Evolutionary conservation across 345 rosid genomes (phyloP).

Genomic region (Mangifera indica): DNA sequence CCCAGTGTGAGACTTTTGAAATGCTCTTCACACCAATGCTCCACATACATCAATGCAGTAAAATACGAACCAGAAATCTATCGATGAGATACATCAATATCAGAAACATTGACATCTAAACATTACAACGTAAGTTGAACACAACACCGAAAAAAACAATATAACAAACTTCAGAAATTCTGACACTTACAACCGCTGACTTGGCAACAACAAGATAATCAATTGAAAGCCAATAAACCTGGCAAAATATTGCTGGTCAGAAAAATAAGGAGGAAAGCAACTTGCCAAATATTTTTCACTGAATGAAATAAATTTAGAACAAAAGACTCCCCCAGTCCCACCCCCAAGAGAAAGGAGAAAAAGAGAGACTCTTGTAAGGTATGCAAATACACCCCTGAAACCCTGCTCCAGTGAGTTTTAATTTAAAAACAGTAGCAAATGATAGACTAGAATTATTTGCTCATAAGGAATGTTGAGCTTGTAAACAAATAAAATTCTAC

Average conservation of each 20-base stretch:
- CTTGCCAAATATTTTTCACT: background rate
- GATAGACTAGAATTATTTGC: background rate
- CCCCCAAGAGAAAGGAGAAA: background rate
- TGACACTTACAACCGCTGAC: constrained; percentile 75
- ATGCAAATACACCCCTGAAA: background rate
- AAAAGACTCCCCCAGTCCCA: background rate
- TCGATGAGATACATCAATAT: constrained; percentile 18
- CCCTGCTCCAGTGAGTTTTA: background rate
- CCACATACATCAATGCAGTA: constrained; percentile 86
- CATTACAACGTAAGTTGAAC: background rate
- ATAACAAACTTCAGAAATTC: background rate
- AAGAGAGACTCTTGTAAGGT: background rate
- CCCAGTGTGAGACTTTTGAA: constrained; percentile 71
- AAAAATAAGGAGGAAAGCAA: constrained; percentile 6
- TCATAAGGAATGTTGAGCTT: background rate
- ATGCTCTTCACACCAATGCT: constrained; percentile 94
- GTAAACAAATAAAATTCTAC: background rate
- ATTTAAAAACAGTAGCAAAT: background rate
- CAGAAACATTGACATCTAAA: constrained; percentile 5
- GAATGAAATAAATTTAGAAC: background rate
- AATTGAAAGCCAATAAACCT: constrained; percentile 92
- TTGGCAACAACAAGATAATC: constrained; percentile 84
- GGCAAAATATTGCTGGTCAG: constrained; percentile 24
- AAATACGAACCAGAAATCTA: constrained; percentile 85
- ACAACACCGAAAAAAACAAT: background rate